Base-by-base conservation (phyloP, 2,329 filamentous ascomycete genomes). In the Diaporthe eres region DNA sequence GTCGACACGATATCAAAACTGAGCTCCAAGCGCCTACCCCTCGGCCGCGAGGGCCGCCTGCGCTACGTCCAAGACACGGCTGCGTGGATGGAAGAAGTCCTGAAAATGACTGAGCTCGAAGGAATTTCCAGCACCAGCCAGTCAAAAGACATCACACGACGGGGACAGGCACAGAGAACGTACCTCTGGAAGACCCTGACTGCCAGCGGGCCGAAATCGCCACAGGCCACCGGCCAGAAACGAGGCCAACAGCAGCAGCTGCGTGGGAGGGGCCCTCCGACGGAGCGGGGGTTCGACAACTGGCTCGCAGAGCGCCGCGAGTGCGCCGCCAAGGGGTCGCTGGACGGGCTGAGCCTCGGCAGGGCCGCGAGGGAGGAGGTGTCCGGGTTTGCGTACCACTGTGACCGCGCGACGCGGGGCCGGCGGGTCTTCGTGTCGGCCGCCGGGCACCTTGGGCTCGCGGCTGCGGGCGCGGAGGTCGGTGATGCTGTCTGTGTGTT, bases 241-340 rank as follows among this genome's bases (percentile, higher is more conserved):
- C 55, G 31, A 15, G 53, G 51, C 12, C 51, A 28, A 17, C 51
- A 55, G 28, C 25, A 39, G 15, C 53, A 37, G 31, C 55, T 19
- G 31, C 17, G 8, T 13, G 57, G 19, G 1, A 10, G 57, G 31
- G 22, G 31, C 8, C 19, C 57, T 0, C 57, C 57, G 9, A 60
- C 34, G 31, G 57, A 39, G 19, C 57, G 57, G 6, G 57, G 57
- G 10, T 60, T 60, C 25, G 57, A 60, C 1, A 60, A 37, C 19
- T 60, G 57, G 57, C 57, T 60, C 31, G 57, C 57, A n/a, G 57
- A 60, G 57, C 57, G 57, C 17, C 57, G 57, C 31, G 9, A 60
- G 31, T 60, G 57, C 57, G 57, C 57, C 17, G 57, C 57, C 2
- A 31, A 19, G 31, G 31, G 57, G 1, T 60, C 57, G 0, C 31